Evolutionary conservation across 305 asterid species (phyloP), one percentile per base, ranked within the genome.

Genomic region (Fraxinus velutina): DNA sequence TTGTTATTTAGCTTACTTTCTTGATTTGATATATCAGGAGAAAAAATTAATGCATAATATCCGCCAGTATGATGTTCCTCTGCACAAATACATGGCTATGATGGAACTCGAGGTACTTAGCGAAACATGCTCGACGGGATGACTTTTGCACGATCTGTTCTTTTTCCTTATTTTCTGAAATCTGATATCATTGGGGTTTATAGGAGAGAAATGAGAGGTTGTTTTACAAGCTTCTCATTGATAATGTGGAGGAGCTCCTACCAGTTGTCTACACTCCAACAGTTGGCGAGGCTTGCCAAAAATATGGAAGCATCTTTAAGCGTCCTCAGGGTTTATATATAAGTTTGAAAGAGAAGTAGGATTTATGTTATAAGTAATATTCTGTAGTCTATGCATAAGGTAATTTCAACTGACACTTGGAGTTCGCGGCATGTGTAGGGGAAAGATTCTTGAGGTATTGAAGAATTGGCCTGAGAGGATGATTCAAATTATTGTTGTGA

Each of bases 301-400:
- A 83, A 84, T 93, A 92, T 52, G 98, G 98, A 75, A 92, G 96
- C 86, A 87, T 94, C 83, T 93, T 94, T 60, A 91, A 29, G 86
- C 91, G 96, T 80, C 94, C 98, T 47, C 98, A 94, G 95, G 97
- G 98, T 82, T 85, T 92, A 81, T 91, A 90, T 74, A 90, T 94
- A 62, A 94, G 98, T 84, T 89, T 92, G 83, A 92, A 94, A 85
- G 98, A 94, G 80, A 94, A 90, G 98, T 94, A 86, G 0, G 91
- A 47, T 75, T 79, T 27, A 73, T 39, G 19, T 39, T n/a, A 44
- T 32, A 55, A 2, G 39, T 13, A 4, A 15, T 39, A 3, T 78
- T 76, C 33, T 74, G 64, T 77, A 34, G 44, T 15, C 52, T 5
- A 42, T 74, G n/a, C 66, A 55, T 30, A 57, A 8, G 27, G 72